phyloP scores from a whole-genome alignment of 2,329 filamentous ascomycete genomes.

The Xylaria sp. region DNA sequence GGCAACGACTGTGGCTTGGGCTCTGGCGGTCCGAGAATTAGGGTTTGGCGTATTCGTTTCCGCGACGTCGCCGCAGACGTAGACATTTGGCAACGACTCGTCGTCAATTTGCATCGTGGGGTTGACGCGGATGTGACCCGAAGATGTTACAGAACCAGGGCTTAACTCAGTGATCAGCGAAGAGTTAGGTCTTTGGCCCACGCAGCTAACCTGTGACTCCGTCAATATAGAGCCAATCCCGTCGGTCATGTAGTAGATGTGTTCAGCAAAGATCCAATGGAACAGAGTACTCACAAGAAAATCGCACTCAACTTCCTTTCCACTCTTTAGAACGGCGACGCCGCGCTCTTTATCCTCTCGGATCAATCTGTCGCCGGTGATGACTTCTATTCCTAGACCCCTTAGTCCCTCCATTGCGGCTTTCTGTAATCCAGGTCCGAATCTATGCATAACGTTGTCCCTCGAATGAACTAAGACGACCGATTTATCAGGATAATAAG shows the following conservation, averaged over 20 bases:
- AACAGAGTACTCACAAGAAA: constrained; percentile 56
- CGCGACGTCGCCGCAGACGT: constrained; percentile 72
- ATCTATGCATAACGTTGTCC: constrained; percentile 62
- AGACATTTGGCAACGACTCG: constrained; percentile 62
- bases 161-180: constrained; percentile 58
- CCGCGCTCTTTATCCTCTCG: constrained; percentile 52
- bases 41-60: constrained; percentile 61
- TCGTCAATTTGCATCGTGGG: constrained; percentile 67
- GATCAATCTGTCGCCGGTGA: constrained; percentile 62
- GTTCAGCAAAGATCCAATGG: background rate
- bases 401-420: constrained; percentile 56
- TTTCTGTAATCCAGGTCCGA: constrained; percentile 56
- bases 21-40: constrained; percentile 65
- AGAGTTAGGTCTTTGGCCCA: constrained; percentile 69
- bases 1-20: constrained; percentile 64
- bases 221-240: constrained; percentile 1
- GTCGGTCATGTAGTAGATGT: background rate
- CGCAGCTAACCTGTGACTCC: constrained; percentile 64
- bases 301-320: constrained; percentile 60
- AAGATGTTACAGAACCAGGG: constrained; percentile 57
- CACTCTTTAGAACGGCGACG: constrained; percentile 58
- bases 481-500: constrained; percentile 64
- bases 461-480: constrained; percentile 70
- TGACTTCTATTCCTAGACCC: constrained; percentile 60
- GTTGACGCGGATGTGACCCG: constrained; percentile 64